Evolutionary conservation across 2,329 filamentous ascomycete genomes (phyloP).

Genomic region (Pseudogymnoascus sp.): DNA sequence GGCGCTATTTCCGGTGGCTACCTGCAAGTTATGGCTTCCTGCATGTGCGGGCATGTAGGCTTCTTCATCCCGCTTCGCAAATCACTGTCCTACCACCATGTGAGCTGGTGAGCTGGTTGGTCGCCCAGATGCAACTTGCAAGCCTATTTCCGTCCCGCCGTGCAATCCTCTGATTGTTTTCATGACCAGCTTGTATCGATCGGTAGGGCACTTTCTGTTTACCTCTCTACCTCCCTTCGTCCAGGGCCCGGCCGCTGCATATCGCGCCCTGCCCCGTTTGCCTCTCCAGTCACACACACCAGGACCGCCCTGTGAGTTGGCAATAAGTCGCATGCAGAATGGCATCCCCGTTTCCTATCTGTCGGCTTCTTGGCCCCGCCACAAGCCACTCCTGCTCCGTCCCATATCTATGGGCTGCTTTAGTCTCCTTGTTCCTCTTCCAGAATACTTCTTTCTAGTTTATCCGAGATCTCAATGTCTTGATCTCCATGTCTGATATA

Average conservation of each 20-base stretch:
- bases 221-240: not conserved
- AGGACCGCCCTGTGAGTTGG: slow-evolving; percentile 6
- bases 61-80: slow-evolving; percentile 5
- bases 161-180: slow-evolving; percentile 7
- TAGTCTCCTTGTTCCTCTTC: slow-evolving; percentile 6
- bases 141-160: slow-evolving; percentile 1
- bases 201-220: not conserved
- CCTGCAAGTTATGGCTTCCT: slow-evolving; percentile 1
- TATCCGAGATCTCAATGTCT: slow-evolving; percentile 8
- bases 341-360: slow-evolving; percentile 4
- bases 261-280: slow-evolving; percentile 3
- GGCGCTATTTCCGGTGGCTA: slow-evolving; percentile 2
- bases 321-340: slow-evolving; percentile 5
- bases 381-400: not conserved
- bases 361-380: slow-evolving; percentile 1
- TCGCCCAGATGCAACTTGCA: slow-evolving; percentile 3
- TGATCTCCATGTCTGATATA: slow-evolving; percentile 6
- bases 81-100: slow-evolving; percentile 5
- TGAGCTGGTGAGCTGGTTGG: not conserved
- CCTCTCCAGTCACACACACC: slow-evolving; percentile 2
- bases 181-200: slow-evolving; percentile 3
- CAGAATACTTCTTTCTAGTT: slow-evolving; percentile 3
- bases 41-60: not conserved
- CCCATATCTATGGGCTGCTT: not conserved
- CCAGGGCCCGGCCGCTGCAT: not conserved